Base-by-base conservation (phyloP, 2,329 filamentous ascomycete species). In the Cercospora sp. region DNA sequence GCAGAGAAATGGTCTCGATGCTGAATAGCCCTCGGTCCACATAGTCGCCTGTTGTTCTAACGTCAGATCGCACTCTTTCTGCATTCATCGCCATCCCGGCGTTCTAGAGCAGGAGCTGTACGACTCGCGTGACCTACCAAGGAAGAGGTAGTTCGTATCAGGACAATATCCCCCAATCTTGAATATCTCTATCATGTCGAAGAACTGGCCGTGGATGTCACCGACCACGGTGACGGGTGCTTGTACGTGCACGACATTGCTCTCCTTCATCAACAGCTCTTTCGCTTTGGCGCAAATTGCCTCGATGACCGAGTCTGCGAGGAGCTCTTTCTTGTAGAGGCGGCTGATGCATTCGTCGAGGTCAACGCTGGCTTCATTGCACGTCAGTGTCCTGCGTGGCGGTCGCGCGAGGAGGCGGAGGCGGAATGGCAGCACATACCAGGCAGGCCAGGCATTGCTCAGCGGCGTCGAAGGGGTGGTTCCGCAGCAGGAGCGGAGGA, bases 231-330 rank as follows among this genome's bases (percentile, higher is more conserved):
- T 99, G 68, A 99, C 93, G 1, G 95, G 95, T 34, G 95, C 94
- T 75, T 89, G 89, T 71, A 99, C 96, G 80, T 99, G 95, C 69
- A 99, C 95, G 71, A 99, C 95, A 82, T 99, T 99, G 87, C 94
- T 98, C 88, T 99, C 95, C 79, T 96, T 94, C 95, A 99, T 99
- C 74, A 99, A 87, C 75, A 99, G 86, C 84, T 99, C 95, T 80
- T 99, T 99, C 24, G 96, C 95, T 81, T 99, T 99, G 81, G 95
- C 94, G 84, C 95, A 99, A 88, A 99, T 94, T 77, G 95, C 95
- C 84, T 99, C 95, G 81, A 99, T 94, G 73, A 99, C 94, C 51
- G 94, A 97, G 82, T 99, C 95, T 76, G 95, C 94, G 68, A 99
- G 88, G 69, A 99, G 88, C 81, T 98, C 95, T 80, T 97, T 97